These are phyloP conservation scores for Cladophialophora immunda DNA, from an alignment of 2,329 filamentous ascomycete genomes.

Conservation along the genomic window DNA sequence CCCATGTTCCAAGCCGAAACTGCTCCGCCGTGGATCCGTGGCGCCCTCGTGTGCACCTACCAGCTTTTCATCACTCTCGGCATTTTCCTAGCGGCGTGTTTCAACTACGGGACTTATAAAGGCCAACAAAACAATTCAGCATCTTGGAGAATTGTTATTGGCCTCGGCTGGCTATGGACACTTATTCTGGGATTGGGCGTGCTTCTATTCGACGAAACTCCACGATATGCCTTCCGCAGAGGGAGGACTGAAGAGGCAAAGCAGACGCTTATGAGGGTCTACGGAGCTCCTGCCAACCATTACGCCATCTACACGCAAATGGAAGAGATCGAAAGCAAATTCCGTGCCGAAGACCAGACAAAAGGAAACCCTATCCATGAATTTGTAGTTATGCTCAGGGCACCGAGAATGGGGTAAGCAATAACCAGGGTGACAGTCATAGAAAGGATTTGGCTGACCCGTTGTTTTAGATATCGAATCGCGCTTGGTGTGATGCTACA, in stretches of 20 bases:
- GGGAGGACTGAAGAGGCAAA: conserved; percentile 60
- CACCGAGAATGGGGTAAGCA: conserved; percentile 52
- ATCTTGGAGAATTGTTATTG: conserved; percentile 61
- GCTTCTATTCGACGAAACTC: conserved; percentile 63
- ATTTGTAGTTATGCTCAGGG: conserved; percentile 56
- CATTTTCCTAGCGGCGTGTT: conserved; percentile 56
- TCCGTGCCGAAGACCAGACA: conserved; percentile 60
- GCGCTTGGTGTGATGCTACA: conserved; percentile 57
- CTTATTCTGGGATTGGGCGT: conserved; percentile 63
- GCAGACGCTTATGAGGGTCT: conserved; percentile 61
- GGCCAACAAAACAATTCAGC: conserved; percentile 35
- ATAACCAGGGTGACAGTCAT: neutral
- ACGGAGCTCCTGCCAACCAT: conserved; percentile 63
- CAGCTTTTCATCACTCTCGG: conserved; percentile 58
- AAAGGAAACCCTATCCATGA: conserved; percentile 51
- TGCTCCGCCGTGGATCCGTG: conserved; percentile 55
- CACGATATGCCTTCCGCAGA: conserved; percentile 65
- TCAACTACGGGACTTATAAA: conserved; percentile 53
- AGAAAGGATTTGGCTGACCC: neutral
- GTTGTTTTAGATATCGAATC: conserved; percentile 42
- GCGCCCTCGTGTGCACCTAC: conserved; percentile 54
- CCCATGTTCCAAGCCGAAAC: conserved; percentile 58
- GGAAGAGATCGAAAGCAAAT: conserved; percentile 41
- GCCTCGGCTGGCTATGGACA: conserved; percentile 65
- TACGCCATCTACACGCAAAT: conserved; percentile 53